Conservation (phyloP, 1,139 yeast species). For the Diutina rugosa region DNA sequence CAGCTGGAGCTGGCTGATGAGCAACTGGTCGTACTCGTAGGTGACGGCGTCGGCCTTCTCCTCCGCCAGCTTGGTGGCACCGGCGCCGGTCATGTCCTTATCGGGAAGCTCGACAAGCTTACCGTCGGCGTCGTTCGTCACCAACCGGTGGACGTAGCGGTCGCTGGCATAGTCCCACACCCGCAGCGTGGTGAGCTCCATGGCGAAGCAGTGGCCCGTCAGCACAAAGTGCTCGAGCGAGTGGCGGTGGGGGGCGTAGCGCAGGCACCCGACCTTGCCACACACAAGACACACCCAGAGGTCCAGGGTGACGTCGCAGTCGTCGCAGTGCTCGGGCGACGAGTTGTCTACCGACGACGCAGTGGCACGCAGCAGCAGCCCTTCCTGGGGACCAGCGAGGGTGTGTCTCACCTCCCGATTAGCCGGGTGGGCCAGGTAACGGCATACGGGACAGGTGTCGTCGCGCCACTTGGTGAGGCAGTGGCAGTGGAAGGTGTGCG, state of each 20-base stretch:
- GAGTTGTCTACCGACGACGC: slow-evolving; percentile 1
- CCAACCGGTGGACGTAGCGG: slow-evolving; percentile 75
- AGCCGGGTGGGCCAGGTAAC: slow-evolving; percentile 48
- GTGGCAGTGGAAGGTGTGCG: slow-evolving; percentile 86
- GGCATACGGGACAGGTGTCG: slow-evolving; percentile 84
- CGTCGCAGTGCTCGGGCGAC: slow-evolving; percentile 19
- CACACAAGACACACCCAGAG: slow-evolving; percentile 88
- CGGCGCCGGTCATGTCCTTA: slow-evolving; percentile 9
- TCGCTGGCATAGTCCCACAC: slow-evolving; percentile 97
- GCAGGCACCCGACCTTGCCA: slow-evolving; percentile 82
- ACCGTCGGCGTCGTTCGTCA: slow-evolving; percentile 79
- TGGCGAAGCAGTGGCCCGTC: slow-evolving; percentile 83
- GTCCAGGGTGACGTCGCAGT: slow-evolving; percentile 47
- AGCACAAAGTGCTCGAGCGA: slow-evolving; percentile 69
- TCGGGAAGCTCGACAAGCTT: slow-evolving; percentile 62
- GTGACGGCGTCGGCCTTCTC: slow-evolving; percentile 13
- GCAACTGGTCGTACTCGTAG: slow-evolving; percentile 59
- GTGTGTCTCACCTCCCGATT: slow-evolving; percentile 24
- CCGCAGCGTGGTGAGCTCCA: slow-evolving; percentile 75
- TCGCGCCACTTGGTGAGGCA: slow-evolving; percentile 86
- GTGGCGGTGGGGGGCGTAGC: slow-evolving; percentile 74
- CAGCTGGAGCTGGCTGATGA: slow-evolving; percentile 76
- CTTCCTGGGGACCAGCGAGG: slow-evolving; percentile 7
- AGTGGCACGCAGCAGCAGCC: slow-evolving; percentile 3
- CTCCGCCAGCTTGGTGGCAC: not conserved